phyloP scores from a whole-genome alignment of 2,329 filamentous ascomycete genomes.

The Capronia epimyces region DNA sequence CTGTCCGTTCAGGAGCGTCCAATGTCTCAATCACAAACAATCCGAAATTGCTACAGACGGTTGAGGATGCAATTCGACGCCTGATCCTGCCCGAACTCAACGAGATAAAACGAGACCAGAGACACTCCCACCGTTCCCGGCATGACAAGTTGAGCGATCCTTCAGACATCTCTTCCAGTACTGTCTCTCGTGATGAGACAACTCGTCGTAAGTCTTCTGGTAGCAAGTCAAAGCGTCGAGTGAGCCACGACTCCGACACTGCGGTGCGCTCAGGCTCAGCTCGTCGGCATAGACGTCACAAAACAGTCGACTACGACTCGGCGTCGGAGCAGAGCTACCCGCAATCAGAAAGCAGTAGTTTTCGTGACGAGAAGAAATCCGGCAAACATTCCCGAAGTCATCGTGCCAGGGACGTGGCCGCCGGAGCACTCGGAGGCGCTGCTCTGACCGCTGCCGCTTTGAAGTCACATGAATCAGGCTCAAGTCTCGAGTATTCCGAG shows the following conservation, averaged over 20 bases:
- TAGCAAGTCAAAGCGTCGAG: constrained; percentile 52
- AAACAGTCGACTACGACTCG: constrained; percentile 48
- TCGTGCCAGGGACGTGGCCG: constrained; percentile 49
- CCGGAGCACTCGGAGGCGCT: constrained; percentile 51
- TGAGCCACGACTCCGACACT: constrained; percentile 55
- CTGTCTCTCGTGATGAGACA: constrained; percentile 51
- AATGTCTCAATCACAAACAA: constrained; percentile 77
- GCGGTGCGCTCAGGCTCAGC: constrained; percentile 52
- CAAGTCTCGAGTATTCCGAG: constrained; percentile 46
- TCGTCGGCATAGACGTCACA: constrained; percentile 49
- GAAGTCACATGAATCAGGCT: constrained; percentile 60
- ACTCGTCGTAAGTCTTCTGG: constrained; percentile 48
- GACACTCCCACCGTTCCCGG: constrained; percentile 62
- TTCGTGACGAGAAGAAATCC: constrained; percentile 49
- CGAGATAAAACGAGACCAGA: constrained; percentile 84
- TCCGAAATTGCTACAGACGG: constrained; percentile 80
- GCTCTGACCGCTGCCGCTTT: constrained; percentile 59
- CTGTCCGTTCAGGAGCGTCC: constrained; percentile 54
- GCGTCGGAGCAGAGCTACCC: constrained; percentile 44
- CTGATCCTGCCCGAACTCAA: constrained; percentile 88
- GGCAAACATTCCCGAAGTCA: constrained; percentile 51
- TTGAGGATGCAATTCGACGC: constrained; percentile 86
- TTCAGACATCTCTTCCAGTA: constrained; percentile 55
- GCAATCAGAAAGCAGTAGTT: constrained; percentile 42
- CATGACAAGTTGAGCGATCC: constrained; percentile 58